phyloP scores from a whole-genome alignment of 768 basidiomycete species.

The Kwoniella bestiolae region DNA sequence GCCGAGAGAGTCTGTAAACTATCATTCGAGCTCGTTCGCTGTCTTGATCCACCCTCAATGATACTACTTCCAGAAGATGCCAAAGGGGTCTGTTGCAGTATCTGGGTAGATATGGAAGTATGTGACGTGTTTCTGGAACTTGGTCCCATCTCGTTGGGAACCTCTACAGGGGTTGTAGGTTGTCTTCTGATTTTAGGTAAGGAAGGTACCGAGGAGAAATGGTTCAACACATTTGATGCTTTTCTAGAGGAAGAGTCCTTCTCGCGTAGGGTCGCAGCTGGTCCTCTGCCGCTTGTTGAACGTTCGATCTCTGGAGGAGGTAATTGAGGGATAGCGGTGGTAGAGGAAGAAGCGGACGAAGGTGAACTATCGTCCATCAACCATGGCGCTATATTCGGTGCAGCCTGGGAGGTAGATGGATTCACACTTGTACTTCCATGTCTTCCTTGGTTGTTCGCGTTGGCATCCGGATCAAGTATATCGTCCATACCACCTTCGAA shows the following conservation, averaged over 20 bases:
- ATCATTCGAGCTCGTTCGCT: slow-evolving; percentile 36
- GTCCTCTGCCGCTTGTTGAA: not conserved
- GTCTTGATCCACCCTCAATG: slow-evolving; percentile 11
- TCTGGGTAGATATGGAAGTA: slow-evolving; percentile 24
- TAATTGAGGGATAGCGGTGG: not conserved
- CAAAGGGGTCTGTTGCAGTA: slow-evolving; percentile 13
- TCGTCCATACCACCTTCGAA: slow-evolving; percentile 44
- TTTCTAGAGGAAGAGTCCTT: slow-evolving; percentile 14
- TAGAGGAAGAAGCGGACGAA: not conserved
- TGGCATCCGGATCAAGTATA: slow-evolving; percentile 40
- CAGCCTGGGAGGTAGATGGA: slow-evolving; percentile 12
- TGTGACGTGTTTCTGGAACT: slow-evolving; percentile 26
- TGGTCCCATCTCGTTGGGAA: slow-evolving; percentile 2
- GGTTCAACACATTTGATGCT: slow-evolving; percentile 27
- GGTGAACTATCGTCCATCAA: slow-evolving; percentile 44
- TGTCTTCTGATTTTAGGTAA: slow-evolving; percentile 37
- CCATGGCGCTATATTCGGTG: slow-evolving; percentile 56
- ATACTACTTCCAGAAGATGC: slow-evolving; percentile 17
- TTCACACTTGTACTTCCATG: slow-evolving; percentile 29
- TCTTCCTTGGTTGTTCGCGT: slow-evolving; percentile 14
- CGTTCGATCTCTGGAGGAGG: slow-evolving; percentile 7
- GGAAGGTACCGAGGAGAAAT: slow-evolving; percentile 38
- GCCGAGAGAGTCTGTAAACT: slow-evolving; percentile 41
- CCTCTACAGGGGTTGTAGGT: slow-evolving; percentile 18
- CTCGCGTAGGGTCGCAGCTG: slow-evolving; percentile 10